These are phyloP conservation scores for Thraustochytrium aureum DNA, from an alignment of 352 stramenopile genomes.

Conservation along the genomic window DNA sequence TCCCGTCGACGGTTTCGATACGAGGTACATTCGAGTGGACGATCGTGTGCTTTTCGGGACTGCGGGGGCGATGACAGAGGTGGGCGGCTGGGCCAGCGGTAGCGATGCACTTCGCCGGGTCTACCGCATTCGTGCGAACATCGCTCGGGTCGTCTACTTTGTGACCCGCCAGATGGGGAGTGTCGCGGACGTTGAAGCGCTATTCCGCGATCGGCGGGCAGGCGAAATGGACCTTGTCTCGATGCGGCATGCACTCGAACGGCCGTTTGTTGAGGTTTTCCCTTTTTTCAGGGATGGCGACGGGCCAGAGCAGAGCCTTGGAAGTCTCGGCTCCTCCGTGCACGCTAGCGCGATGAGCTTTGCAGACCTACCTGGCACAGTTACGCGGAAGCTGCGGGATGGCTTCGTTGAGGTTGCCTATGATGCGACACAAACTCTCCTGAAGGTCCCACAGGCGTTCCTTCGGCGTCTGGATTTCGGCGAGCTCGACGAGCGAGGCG, in stretches of 20 bases:
- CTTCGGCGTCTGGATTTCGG: too few species aligned
- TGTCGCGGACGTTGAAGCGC: background rate
- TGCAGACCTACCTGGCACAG: background rate
- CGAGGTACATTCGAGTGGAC: background rate
- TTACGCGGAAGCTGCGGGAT: background rate
- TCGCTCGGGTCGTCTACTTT: conserved; percentile 38
- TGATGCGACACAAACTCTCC: background rate
- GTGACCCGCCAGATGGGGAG: background rate
- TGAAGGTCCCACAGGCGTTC: conserved; percentile 15
- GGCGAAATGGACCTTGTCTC: background rate
- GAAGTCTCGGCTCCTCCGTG: too few species aligned
- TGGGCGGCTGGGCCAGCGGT: background rate
- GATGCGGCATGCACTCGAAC: conserved; percentile 7
- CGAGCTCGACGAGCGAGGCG: too few species aligned
- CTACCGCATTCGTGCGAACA: background rate
- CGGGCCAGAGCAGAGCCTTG: background rate
- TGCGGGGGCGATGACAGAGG: background rate
- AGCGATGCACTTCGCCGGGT: conserved; percentile 8
- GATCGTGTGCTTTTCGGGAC: conserved; percentile 13
- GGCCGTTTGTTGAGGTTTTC: conserved; percentile 20
- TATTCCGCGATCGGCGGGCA: background rate
- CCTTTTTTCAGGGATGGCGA: conserved; percentile 39
- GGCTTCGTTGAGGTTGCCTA: conserved; percentile 40
- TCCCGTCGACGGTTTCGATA: conserved; percentile 1
- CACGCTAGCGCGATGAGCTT: too few species aligned